These are phyloP conservation scores for Colletotrichum sansevieriae DNA, from an alignment of 2,329 filamentous ascomycete species.

Conservation along the genomic window DNA sequence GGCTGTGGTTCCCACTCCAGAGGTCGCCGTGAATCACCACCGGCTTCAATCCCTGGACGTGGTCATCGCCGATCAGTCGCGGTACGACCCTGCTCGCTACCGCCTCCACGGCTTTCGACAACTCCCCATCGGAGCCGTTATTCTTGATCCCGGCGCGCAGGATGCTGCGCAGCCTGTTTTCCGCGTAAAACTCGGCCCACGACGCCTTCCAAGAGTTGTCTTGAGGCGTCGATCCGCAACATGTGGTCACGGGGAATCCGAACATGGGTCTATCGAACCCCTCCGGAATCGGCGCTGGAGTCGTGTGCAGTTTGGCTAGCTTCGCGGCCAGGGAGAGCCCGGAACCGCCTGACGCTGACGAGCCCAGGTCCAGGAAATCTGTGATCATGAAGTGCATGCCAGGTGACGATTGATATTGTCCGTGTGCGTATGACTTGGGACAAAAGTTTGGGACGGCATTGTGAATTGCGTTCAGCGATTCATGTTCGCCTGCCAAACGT, in stretches of 20 bases:
- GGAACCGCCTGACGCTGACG: conserved; percentile 57
- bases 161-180: conserved; percentile 79
- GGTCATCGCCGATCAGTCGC: conserved; percentile 76
- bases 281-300: conserved; percentile 74
- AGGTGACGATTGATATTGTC: conserved; percentile 67
- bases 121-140: conserved; percentile 74
- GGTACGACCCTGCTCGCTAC: conserved; percentile 78
- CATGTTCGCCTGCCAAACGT: conserved; percentile 76
- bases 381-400: conserved; percentile 73
- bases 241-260: conserved; percentile 87
- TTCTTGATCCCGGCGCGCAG: conserved; percentile 66
- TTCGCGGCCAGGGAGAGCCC: conserved; percentile 77
- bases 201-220: conserved; percentile 79
- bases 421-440: conserved; percentile 81
- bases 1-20: conserved; percentile 89
- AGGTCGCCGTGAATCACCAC: conserved; percentile 91
- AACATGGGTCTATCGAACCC: conserved; percentile 74
- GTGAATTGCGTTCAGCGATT: conserved; percentile 86
- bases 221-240: conserved; percentile 87
- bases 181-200: conserved; percentile 90
- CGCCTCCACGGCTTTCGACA: conserved; percentile 74
- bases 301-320: conserved; percentile 83
- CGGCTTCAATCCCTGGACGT: conserved; percentile 75
- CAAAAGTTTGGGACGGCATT: conserved; percentile 79
- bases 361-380: conserved; percentile 80